Evolutionary conservation across 1,284 basidiomycete genomes (phyloP).

Genomic region (Ustilago esculenta): DNA sequence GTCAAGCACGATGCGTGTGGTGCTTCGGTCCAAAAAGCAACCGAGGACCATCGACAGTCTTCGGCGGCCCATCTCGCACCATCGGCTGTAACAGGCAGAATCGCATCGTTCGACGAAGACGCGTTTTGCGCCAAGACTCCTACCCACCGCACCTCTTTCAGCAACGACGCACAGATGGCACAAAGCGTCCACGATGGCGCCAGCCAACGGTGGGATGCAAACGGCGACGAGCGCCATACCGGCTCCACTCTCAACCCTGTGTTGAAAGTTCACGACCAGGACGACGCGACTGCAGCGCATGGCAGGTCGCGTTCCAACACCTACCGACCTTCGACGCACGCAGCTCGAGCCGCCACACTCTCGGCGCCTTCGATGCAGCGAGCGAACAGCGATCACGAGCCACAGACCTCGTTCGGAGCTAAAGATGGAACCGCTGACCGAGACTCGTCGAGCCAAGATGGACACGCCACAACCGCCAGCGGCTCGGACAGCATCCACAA

Average conservation of each 20-base stretch:
- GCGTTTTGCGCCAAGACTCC: conserved; percentile 28
- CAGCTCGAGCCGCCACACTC: background rate
- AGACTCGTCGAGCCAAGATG: background rate
- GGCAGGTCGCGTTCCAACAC: conserved; percentile 27
- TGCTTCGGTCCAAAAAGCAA: background rate
- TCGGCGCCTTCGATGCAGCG: background rate
- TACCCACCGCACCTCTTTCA: conserved; percentile 28
- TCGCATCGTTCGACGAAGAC: conserved; percentile 34
- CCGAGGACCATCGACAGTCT: background rate
- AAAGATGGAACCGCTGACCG: background rate
- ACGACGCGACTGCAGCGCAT: background rate
- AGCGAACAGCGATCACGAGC: background rate
- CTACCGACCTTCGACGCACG: conserved; percentile 15
- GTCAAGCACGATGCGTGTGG: background rate
- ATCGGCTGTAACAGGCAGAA: background rate
- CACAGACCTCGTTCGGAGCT: background rate
- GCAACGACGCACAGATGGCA: background rate
- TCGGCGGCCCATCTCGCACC: background rate
- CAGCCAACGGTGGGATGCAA: background rate
- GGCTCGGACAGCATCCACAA: background rate
- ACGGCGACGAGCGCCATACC: background rate
- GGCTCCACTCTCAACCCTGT: background rate
- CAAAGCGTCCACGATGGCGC: background rate
- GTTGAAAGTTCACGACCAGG: background rate
- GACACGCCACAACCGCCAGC: background rate